Conservation (phyloP, 331 rosid genomes). For the Quercus tomentella region DNA sequence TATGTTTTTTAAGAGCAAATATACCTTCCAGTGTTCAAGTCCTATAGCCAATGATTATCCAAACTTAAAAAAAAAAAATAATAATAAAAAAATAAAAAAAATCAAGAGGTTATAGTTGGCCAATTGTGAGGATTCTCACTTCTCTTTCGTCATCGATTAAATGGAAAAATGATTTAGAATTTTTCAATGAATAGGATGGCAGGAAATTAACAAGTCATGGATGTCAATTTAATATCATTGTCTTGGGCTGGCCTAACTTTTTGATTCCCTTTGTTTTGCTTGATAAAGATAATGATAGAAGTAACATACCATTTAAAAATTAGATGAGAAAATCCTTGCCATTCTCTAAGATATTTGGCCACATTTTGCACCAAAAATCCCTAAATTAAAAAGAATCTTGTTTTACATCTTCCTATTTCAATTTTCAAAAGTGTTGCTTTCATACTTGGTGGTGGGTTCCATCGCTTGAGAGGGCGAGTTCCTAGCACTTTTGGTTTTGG, state of each 20-base stretch:
- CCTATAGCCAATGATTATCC: too few relatives aligned
- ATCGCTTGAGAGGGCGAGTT: too few relatives aligned
- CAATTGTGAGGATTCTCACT: background rate
- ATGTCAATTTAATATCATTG: background rate
- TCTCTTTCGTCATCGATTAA: background rate
- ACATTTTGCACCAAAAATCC: background rate
- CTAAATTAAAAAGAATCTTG: background rate
- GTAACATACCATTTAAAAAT: background rate
- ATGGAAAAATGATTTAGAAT: background rate
- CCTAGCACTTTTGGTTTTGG: too few relatives aligned
- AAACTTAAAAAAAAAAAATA: too few relatives aligned
- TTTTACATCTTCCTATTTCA: too few relatives aligned
- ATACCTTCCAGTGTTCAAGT: too few relatives aligned
- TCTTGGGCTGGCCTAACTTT: background rate
- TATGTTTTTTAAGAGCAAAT: too few relatives aligned
- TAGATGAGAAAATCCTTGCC: background rate
- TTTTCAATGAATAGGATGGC: background rate
- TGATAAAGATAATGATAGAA: background rate
- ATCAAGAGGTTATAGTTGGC: too few relatives aligned
- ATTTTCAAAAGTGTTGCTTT: too few relatives aligned
- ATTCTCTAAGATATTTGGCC: background rate
- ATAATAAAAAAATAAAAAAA: too few relatives aligned
- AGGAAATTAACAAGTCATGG: background rate
- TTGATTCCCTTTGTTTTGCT: background rate
- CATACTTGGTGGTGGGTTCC: too few relatives aligned